Evolutionary conservation across 108 stramenopile species (phyloP).

Genomic region (Bacterosira constricta): DNA sequence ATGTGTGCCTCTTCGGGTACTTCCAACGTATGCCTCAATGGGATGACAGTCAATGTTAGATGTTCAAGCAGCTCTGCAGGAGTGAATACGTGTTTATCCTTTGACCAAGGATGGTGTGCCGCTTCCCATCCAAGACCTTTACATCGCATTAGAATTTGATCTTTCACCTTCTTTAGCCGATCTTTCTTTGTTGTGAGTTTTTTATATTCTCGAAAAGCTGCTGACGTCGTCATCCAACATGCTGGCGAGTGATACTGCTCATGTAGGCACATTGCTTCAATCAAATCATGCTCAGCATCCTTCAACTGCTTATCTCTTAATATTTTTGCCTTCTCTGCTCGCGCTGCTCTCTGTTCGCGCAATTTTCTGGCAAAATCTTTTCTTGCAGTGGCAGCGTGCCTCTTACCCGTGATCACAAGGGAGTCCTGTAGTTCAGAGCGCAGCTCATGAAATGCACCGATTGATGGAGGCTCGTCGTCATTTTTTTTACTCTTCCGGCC

Average conservation of each 20-base stretch:
- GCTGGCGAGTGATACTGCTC: too few relatives aligned
- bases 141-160: too few relatives aligned
- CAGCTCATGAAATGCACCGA: slow-evolving; percentile 7
- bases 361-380: not conserved
- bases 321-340: not conserved
- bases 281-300: too few relatives aligned
- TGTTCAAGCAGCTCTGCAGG: not conserved
- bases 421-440: not conserved
- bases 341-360: not conserved
- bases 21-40: not conserved
- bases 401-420: not conserved
- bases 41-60: not conserved
- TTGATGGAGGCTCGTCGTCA: not conserved
- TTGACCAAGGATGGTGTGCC: slow-evolving; percentile 5
- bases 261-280: too few relatives aligned
- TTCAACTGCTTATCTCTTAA: not conserved
- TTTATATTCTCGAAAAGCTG: too few relatives aligned
- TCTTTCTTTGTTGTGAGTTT: not conserved
- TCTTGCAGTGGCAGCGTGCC: not conserved
- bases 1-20: not conserved
- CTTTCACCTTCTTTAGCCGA: too few relatives aligned
- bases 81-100: not conserved
- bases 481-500: not conserved
- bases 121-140: slow-evolving; percentile 2
- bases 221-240: too few relatives aligned